Evolutionary conservation across 2,329 filamentous ascomycete species (phyloP).

Genomic region (Arthrobotrys iridis): DNA sequence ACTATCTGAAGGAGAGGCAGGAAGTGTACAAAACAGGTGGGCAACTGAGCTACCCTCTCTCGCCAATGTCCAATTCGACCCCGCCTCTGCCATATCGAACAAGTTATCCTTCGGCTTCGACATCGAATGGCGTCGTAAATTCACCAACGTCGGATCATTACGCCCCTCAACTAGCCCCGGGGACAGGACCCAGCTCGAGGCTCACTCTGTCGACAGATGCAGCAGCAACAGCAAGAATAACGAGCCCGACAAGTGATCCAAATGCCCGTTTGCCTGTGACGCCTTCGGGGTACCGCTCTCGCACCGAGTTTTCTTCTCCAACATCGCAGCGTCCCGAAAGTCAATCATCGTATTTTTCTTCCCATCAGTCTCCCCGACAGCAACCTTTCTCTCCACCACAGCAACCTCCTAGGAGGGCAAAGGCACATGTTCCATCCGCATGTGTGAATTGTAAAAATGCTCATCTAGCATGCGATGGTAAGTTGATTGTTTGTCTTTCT

Average conservation of each 20-base stretch:
- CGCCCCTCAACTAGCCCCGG: slow-evolving; percentile 13
- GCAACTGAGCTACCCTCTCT: slow-evolving; percentile 69
- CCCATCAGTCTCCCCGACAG: slow-evolving; percentile 48
- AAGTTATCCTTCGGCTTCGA: slow-evolving; percentile 54
- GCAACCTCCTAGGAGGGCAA: slow-evolving; percentile 71
- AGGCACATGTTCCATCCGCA: slow-evolving; percentile 83
- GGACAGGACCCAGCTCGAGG: slow-evolving; percentile 21
- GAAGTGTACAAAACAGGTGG: slow-evolving; percentile 50
- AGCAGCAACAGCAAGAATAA: slow-evolving; percentile 50
- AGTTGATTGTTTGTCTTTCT: slow-evolving; percentile 35
- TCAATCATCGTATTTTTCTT: slow-evolving; percentile 57
- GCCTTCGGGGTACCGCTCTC: slow-evolving; percentile 46
- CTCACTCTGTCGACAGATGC: slow-evolving; percentile 48
- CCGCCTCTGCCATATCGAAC: slow-evolving; percentile 59
- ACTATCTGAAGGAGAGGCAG: slow-evolving; percentile 49
- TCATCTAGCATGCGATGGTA: slow-evolving; percentile 72
- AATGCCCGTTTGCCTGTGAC: slow-evolving; percentile 35
- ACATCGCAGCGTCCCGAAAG: slow-evolving; percentile 55
- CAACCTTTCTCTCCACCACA: slow-evolving; percentile 69
- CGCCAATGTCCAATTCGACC: slow-evolving; percentile 78
- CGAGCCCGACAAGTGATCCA: slow-evolving; percentile 34
- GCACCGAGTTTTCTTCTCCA: slow-evolving; percentile 49
- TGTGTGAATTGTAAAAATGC: slow-evolving; percentile 87
- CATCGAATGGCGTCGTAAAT: slow-evolving; percentile 54
- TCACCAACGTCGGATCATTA: slow-evolving; percentile 53